Evolutionary conservation across 805 yeast species (phyloP), one percentile per base, ranked within the genome.

Genomic region (Kodamaea kakaduensis): DNA sequence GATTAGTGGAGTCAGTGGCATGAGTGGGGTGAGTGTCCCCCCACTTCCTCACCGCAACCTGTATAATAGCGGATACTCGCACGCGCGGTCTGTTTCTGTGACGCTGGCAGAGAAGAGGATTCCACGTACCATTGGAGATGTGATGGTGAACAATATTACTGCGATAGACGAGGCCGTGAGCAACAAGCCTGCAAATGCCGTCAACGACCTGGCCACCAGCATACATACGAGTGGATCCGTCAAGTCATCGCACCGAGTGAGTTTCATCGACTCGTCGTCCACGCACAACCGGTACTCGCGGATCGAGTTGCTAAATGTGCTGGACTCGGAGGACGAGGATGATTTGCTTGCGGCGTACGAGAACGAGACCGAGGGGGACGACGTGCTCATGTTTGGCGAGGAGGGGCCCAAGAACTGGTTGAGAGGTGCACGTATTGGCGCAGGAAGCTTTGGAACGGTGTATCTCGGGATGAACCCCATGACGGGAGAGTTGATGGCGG

Each of bases 401-500:
- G 58, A 54, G 25, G 83, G 84, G 0, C 93, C 95, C 3, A 71
- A 78, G 24, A 77, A 84, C 27, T 93, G 98, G 98, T 71, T 88
- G 28, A 84, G 84, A 48, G 98, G 98, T 31, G 85, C 95, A 0
- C 68, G 88, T 31, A 87, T 93, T 45, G 98, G 98, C 0, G 81
- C 90, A 7, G 98, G 98, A 3, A 81, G 94, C 41, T 93, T 88
- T 67, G 98, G 97, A 20, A 80, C 86, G 2, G 98, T 93, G 1
- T 89, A 83, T 43, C 64, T 93, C 23, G 98, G 97, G 0, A 78
- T 93, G 79, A 86, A 89, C 54, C 84, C 95, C 1, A 60, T 81
- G 21, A 88, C 95, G 0, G 98, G 98, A 27, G 97, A 88, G 54
- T 67, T 93, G 34, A 86, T 90, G 95, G 98, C 97, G 1, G 96